Percentiles rank a stretch among this genome's conserved stretches.
Evolutionary conservation across 371 early-diverging fungal genomes (phyloP).

Genomic region (Lichtheimia ramosa): DNA sequence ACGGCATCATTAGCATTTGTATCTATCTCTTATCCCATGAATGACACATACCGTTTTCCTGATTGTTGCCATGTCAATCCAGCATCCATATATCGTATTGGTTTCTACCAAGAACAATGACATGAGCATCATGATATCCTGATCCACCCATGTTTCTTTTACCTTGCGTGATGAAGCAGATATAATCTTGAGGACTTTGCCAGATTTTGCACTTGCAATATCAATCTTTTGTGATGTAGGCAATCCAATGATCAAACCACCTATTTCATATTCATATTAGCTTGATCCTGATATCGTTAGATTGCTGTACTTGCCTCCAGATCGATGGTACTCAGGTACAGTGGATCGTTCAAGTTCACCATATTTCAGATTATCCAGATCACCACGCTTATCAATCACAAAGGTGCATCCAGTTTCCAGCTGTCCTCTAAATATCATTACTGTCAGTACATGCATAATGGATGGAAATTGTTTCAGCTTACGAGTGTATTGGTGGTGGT

Average conservation of each 20-base stretch:
- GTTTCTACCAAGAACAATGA: conserved; percentile 2
- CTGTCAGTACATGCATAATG: neutral
- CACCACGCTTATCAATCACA: conserved; percentile 44
- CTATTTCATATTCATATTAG: conserved; percentile 10
- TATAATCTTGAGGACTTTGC: conserved; percentile 16
- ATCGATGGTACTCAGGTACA: conserved; percentile 38
- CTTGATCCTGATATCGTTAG: neutral
- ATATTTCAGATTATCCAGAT: conserved; percentile 36
- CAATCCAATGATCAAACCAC: conserved; percentile 38
- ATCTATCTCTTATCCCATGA: conserved; percentile 9
- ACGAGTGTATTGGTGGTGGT: conserved; percentile 7
- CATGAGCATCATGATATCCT: neutral
- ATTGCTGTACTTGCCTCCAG: conserved; percentile 30
- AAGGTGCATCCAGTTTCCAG: conserved; percentile 30
- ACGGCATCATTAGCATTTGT: neutral
- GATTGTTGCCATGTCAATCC: conserved; percentile 37
- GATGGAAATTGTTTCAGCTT: neutral
- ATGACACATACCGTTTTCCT: conserved; percentile 16
- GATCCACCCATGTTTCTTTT: conserved; percentile 9
- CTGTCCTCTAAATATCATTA: neutral
- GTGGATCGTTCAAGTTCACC: conserved; percentile 31
- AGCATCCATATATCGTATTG: conserved; percentile 29
- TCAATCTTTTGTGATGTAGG: conserved; percentile 26
- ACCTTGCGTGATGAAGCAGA: conserved; percentile 2
- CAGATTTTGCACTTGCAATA: conserved; percentile 21